Evolutionary conservation across 768 basidiomycete species (phyloP), one percentile per base, ranked within the genome.

Genomic region (Hortiboletus flavorubellus): DNA sequence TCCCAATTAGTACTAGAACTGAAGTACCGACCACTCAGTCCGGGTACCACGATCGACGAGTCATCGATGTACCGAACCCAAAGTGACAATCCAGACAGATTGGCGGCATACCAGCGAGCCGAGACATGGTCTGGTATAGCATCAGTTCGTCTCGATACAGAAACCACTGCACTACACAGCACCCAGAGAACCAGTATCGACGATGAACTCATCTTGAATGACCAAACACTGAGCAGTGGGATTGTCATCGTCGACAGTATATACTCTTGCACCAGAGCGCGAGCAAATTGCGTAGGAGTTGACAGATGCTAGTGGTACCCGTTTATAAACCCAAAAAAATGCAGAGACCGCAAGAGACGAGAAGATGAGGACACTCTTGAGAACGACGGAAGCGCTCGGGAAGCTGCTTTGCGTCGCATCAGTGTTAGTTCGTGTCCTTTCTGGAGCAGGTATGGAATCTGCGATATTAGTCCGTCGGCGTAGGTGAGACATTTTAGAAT

Each of bases 41-140:
- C 89, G 12, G 89, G 90, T 43, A 90, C 78, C 42, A 89, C 70
- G 50, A 87, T 81, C 41, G 87, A 79, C 14, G 80, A 83, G 39
- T 76, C 65, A 46, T 76, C 70, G 55, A 85, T 75, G 69, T 76
- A 81, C 47, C 76, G 81, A 52, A 83, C 70, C 50, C 69, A 62
- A 41, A 78, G 58, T 63, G 64, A 61, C 59, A 63, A 55, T 51
- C 58, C 50, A 40, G 46, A 57, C 39, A 63, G 65, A 56, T 58
- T 61, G 53, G 58, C 54, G 60, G 64, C 54, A 31, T 64, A 44
- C 78, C 77, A 81, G 46, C 72, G 74, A 53, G 65, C 62, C 33
- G 67, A 72, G 50, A 83, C 63, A 46, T 79, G 70, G 54, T 71
- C 81, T 82, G 64, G 16, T 50, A 37, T 35, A 18, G 15, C 5